Conservation (phyloP, 2,329 filamentous ascomycete genomes). For the Trichothecium sympodiale region DNA sequence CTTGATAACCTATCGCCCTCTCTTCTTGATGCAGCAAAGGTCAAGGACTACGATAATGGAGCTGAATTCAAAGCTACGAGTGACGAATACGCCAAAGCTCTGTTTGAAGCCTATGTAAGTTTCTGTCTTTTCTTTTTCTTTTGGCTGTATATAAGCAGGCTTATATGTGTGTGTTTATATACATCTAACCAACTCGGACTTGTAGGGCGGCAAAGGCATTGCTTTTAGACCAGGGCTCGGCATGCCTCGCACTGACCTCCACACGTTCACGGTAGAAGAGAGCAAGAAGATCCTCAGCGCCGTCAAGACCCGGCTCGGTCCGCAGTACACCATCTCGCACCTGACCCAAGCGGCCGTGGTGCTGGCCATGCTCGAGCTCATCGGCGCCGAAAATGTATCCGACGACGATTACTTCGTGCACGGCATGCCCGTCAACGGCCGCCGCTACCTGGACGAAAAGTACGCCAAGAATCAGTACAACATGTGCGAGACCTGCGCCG, state of each 20-base stretch:
- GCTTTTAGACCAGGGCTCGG: constrained; percentile 1
- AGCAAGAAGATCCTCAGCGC: constrained; percentile 3
- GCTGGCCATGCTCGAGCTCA: constrained; percentile 2
- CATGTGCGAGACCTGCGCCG: constrained; percentile 1
- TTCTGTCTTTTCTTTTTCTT: neutral
- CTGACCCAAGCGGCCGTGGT: constrained; percentile 5
- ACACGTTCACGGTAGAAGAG: constrained; percentile 1
- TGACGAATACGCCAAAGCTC: constrained; percentile 1
- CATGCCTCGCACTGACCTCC: constrained; percentile 2
- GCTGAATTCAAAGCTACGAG: neutral
- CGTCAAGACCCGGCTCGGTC: constrained; percentile 4
- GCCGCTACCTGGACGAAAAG: neutral
- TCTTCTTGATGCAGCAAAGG: neutral
- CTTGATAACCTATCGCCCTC: neutral
- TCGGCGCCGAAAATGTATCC: neutral
- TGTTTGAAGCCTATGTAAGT: constrained; percentile 1
- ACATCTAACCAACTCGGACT: too few relatives aligned
- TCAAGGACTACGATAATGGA: neutral
- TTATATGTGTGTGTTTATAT: too few relatives aligned
- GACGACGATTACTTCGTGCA: neutral
- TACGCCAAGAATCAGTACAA: neutral
- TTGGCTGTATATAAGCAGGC: too few relatives aligned
- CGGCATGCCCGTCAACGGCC: constrained; percentile 2
- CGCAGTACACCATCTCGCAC: constrained; percentile 5
- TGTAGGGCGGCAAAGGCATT: too few relatives aligned